Conservation (phyloP, 345 rosid genomes). For the Eucalyptus sp. region DNA sequence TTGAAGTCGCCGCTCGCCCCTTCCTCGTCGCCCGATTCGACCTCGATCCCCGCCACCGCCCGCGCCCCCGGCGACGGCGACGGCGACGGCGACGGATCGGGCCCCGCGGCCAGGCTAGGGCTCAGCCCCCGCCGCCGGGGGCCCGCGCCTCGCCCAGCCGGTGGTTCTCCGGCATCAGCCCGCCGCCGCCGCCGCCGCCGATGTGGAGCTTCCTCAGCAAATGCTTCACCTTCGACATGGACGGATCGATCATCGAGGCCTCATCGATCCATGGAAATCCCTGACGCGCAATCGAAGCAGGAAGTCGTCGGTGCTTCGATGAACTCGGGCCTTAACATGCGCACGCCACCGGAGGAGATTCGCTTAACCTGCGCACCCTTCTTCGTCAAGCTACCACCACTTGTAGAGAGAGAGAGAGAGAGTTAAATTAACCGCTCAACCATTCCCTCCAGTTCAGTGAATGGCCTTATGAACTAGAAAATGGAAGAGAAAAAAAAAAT, state of each 20-base stretch:
- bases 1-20: conserved; percentile 33
- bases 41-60: conserved; percentile 30
- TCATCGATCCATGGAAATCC: neutral
- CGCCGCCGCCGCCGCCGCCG: conserved; percentile 72
- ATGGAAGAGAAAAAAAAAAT: neutral
- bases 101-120: conserved; percentile 21
- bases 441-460: conserved; percentile 27
- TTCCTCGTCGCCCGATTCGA: conserved; percentile 24
- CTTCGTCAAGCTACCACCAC: conserved; percentile 43
- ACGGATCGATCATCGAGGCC: conserved; percentile 51
- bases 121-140: neutral
- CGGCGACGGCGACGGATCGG: conserved; percentile 8
- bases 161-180: conserved; percentile 48
- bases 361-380: conserved; percentile 69
- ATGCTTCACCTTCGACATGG: conserved; percentile 88
- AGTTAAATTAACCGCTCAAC: conserved; percentile 41
- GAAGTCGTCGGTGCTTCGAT: neutral
- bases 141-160: conserved; percentile 21
- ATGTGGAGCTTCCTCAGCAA: conserved; percentile 85
- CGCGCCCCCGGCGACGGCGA: conserved; percentile 23
- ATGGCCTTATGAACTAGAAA: neutral
- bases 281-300: neutral
- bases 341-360: conserved; percentile 34
- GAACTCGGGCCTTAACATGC: conserved; percentile 30
- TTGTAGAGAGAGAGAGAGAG: neutral